Conservation (phyloP, 768 basidiomycete genomes). For the Trametes coccinea region DNA sequence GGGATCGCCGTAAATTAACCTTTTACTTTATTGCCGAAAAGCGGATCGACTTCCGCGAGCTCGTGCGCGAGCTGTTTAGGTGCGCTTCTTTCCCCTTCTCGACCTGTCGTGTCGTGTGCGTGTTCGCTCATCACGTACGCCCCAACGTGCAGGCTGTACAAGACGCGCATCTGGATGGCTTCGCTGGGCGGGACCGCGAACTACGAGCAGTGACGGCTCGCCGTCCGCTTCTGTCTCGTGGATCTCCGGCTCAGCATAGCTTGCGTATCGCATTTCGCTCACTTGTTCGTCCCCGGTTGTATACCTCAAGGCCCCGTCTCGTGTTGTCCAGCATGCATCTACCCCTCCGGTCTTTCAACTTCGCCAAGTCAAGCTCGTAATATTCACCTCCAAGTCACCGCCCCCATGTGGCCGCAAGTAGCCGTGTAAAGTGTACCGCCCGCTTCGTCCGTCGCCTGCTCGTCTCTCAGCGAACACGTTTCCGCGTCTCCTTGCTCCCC, state of each 20-base stretch:
- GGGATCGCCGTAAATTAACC: constrained; percentile 97
- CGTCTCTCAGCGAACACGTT: background rate
- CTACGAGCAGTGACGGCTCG: constrained; percentile 42
- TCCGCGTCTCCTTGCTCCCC: background rate
- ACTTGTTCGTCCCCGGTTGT: background rate
- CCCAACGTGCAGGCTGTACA: constrained; percentile 64
- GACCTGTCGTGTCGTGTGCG: constrained; percentile 6
- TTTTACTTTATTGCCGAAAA: constrained; percentile 98
- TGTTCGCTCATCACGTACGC: background rate
- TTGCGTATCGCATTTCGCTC: background rate
- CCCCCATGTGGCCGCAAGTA: background rate
- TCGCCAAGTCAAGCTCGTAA: background rate
- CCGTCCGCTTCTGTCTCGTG: no score
- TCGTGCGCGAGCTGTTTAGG: constrained; percentile 94
- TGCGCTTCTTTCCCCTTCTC: constrained; percentile 35
- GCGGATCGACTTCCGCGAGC: constrained; percentile 93
- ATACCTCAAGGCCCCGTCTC: no score
- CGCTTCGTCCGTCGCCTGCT: background rate
- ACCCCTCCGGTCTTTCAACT: background rate
- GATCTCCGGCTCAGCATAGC: background rate
- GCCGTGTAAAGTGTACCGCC: constrained; percentile 13
- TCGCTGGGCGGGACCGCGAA: constrained; percentile 59
- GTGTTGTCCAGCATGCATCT: no score
- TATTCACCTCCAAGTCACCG: background rate
- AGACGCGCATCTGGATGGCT: constrained; percentile 96